Percentiles rank a stretch among this genome's conserved stretches.
phyloP scores from a whole-genome alignment of 1,284 basidiomycete genomes.

The Ustanciosporium gigantosporum region DNA sequence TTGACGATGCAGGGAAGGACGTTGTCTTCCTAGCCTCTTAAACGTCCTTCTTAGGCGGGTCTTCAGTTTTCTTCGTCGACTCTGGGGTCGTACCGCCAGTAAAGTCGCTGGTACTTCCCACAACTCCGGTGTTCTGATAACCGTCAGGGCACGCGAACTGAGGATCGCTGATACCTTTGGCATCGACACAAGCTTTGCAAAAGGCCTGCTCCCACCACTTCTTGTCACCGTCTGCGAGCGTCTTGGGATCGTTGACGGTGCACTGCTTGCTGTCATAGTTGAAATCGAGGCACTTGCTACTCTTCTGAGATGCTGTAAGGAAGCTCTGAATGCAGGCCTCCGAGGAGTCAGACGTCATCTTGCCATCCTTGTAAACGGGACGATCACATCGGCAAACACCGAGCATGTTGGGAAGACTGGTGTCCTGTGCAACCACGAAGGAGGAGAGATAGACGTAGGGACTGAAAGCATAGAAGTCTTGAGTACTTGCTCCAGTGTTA shows the following conservation, averaged over 20 bases:
- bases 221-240: background rate
- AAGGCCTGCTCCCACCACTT: background rate
- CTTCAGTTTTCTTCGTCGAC: too few relatives aligned
- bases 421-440: background rate
- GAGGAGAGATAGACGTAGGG: background rate
- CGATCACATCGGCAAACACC: background rate
- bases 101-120: too few relatives aligned
- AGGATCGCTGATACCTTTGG: background rate
- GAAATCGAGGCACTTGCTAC: background rate
- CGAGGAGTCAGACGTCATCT: background rate
- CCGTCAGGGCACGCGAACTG: background rate
- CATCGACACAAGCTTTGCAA: background rate
- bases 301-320: background rate
- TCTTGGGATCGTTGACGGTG: background rate
- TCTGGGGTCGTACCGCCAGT: too few relatives aligned
- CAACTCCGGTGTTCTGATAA: background rate
- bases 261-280: background rate
- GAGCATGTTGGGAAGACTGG: background rate
- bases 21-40: too few relatives aligned
- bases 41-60: too few relatives aligned
- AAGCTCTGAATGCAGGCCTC: background rate
- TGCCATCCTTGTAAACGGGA: background rate
- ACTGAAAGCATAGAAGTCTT: background rate
- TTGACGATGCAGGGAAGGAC: too few relatives aligned
- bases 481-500: background rate